Base-by-base conservation (phyloP, 805 yeast species). In the Candida tallmaniae region DNA sequence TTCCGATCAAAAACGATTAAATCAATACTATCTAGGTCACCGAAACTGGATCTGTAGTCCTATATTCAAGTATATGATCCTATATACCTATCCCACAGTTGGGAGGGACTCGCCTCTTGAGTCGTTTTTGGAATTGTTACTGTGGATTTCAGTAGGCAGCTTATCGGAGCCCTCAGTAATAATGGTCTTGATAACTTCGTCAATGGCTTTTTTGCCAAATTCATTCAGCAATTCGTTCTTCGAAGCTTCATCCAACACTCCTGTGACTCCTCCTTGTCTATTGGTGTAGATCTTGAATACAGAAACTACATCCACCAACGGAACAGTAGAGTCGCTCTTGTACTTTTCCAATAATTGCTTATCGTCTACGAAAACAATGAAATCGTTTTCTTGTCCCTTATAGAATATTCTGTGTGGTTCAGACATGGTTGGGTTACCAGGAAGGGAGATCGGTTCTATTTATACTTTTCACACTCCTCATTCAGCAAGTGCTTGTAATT, bases 201-300 rank as follows among this genome's bases (percentile, higher is more conserved):
- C 85, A 3, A 56, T 49, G 26, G 61, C 64, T 31, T 68, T 60
- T 17, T 73, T 63, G 19, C 88, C 90, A 45, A 87, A 86, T 50
- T 85, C 93, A 42, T 73, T 73, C 32, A 68, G 70, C 25, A 86
- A 53, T 40, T 79, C 83, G 13, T 66, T 62, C 36, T 75, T 72
- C 6, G 90, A 80, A 2, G 90, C 95, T 48, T 75, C 79, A 33
- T 80, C 84, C 17, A 83, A 53, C 6, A 71, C 68, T 37, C 95
- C 95, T 47, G 76, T 83, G 3, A 77, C 62, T 21, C 95, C 95
- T 29, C 84, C 82, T 16, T 65, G 66, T 40, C 70, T 70, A 36
- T 76, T 73, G 15, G 73, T 67, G 52, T 70, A 87, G n/a, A 86
- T 69, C 48, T 80, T 74, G 63, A 74, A 83, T 6, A 71, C 65